phyloP scores from a whole-genome alignment of 495 filamentous ascomycete genomes.

The Hyaloscypha bicolor region DNA sequence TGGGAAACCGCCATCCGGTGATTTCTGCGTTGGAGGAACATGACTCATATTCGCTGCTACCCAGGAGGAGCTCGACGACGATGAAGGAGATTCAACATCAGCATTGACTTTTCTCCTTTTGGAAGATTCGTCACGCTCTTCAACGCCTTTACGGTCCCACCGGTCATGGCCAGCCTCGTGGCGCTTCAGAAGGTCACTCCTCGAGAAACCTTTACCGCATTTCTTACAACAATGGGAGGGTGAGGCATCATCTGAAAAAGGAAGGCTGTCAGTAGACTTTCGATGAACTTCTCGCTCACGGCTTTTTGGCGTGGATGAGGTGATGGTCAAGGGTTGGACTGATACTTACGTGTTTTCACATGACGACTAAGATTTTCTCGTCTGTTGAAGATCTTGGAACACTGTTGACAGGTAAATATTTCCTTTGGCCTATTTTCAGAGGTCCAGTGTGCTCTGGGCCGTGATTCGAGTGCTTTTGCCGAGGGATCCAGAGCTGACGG shows the following conservation, averaged over 20 bases:
- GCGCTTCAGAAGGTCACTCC: conserved; percentile 21
- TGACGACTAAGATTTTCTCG: conserved; percentile 29
- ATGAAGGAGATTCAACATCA: too few relatives aligned
- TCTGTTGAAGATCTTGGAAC: conserved; percentile 16
- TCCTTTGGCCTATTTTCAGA: background rate
- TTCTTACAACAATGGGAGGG: conserved; percentile 18
- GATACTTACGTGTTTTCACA: conserved; percentile 22
- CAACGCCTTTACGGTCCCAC: conserved; percentile 6
- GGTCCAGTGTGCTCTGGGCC: too few relatives aligned
- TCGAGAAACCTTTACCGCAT: conserved; percentile 23
- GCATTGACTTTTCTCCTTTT: too few relatives aligned
- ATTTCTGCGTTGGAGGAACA: too few relatives aligned
- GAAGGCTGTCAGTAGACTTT: background rate
- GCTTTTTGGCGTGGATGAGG: too few relatives aligned
- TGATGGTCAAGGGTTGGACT: background rate
- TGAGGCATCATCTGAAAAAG: conserved; percentile 3
- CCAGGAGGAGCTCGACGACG: too few relatives aligned
- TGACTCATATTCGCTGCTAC: too few relatives aligned
- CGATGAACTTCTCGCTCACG: too few relatives aligned
- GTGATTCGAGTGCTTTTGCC: too few relatives aligned
- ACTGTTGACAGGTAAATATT: conserved; percentile 16
- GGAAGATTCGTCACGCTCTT: too few relatives aligned
- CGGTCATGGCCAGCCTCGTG: conserved; percentile 18
- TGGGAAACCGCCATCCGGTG: background rate
- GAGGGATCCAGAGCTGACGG: too few relatives aligned